Percentiles rank a stretch among this genome's conserved stretches.
Conservation (phyloP, 345 rosid genomes). For the Gossypium stocksii region DNA sequence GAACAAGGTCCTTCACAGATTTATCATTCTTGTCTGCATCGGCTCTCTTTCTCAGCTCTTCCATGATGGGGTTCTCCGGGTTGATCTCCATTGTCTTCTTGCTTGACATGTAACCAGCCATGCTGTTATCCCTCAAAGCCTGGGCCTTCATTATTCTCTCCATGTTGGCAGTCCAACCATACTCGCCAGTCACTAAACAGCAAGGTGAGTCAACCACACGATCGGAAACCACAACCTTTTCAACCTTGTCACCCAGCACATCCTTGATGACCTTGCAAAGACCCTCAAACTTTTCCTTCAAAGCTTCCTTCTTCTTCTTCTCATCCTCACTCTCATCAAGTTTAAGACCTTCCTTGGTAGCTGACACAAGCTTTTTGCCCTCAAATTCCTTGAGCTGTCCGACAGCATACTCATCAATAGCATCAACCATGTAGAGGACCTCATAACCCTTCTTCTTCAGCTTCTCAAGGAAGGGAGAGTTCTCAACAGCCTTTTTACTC, state of each 20-base stretch:
- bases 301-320: slow-evolving; percentile 55
- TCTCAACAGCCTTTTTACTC: slow-evolving; percentile 90
- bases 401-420: slow-evolving; percentile 76
- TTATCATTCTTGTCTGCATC: neutral
- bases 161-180: slow-evolving; percentile 92
- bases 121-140: slow-evolving; percentile 65
- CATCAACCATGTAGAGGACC: slow-evolving; percentile 80
- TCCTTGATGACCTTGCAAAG: slow-evolving; percentile 89
- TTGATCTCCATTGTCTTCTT: neutral
- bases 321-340: slow-evolving; percentile 74
- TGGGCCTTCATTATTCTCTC: slow-evolving; percentile 91
- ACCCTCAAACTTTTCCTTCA: slow-evolving; percentile 72
- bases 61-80: neutral
- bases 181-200: slow-evolving; percentile 79
- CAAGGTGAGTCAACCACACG: slow-evolving; percentile 87
- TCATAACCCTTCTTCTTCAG: slow-evolving; percentile 84
- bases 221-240: slow-evolving; percentile 81
- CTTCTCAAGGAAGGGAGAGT: slow-evolving; percentile 92
- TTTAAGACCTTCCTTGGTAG: slow-evolving; percentile 80
- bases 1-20: slow-evolving; percentile 48
- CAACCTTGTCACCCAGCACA: slow-evolving; percentile 67
- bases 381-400: slow-evolving; percentile 88
- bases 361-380: slow-evolving; percentile 82
- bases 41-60: neutral
- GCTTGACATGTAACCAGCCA: neutral